Base-by-base conservation (phyloP, 352 stramenopile genomes). In the Pythium monospermum region DNA sequence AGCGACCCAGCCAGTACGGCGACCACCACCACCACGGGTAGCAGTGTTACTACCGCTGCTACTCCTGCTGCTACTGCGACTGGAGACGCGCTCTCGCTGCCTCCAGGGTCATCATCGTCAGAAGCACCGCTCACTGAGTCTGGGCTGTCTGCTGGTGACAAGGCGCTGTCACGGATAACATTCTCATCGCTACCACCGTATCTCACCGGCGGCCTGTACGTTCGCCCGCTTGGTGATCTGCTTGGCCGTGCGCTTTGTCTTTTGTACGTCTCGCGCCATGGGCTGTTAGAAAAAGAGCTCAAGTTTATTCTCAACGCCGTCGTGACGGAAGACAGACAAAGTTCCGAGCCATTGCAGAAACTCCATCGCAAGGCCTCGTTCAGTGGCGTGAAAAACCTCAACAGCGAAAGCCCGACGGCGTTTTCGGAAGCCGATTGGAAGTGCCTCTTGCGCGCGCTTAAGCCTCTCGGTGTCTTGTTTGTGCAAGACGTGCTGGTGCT, bases 251-350 rank as follows among this genome's bases (percentile, higher is more conserved):
- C 87, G 16, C 57, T 97, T 22, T 82, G 78, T 6, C 57, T 97
- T 6, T 64, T 97, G 32, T 97, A 96, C 50, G 85, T 96, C 1
- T 84, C 78, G 35, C 77, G 91, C 6, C 88, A 97, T 41, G 91
- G 91, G 3, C 68, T 97, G 33, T 69, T 93, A 15, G 57, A 91
- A 43, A 83, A 89, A 36, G 91, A 97, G 48, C 66, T 97, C 21
- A 78, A 78, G 11, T 88, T 82, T 25, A 84, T 91, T 30, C 48
- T 91, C 0, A 83, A 86, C 23, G 73, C 75, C 7, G 62, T 88
- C 15, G 44, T 85, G 39, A 71, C 55, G 0, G 76, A 91, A 40
- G 64, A 68, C 21, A 59, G 53, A 8, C 58, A 63, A 32, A 46
- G 38, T 0, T 33, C 49, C 15, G 31, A 59, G 31, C 16, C 43